A percentile compares a stretch with the other conserved stretches of the same genome.
Conservation (phyloP, 176 grass and related monocot species). For the Zizania latifolia region DNA sequence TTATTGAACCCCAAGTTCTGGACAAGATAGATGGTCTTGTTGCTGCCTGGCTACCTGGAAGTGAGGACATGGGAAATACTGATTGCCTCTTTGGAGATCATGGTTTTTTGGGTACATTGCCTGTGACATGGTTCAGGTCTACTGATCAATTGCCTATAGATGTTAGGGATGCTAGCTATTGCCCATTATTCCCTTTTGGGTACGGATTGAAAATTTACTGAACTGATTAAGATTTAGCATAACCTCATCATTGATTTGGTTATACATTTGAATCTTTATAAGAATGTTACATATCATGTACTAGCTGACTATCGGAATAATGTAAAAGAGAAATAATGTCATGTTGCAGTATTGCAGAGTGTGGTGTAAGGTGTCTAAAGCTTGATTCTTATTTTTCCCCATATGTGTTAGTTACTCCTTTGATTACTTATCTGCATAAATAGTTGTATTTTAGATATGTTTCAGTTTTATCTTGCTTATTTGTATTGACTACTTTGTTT, state of each 20-base stretch:
- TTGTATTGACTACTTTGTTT: not conserved
- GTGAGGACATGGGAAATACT: conserved; percentile 51
- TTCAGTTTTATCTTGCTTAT: not conserved
- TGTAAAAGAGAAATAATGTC: conserved; percentile 5
- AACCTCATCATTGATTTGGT: not conserved
- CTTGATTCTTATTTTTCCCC: not conserved
- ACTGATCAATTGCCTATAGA: conserved; percentile 63
- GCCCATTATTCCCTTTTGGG: conserved; percentile 74
- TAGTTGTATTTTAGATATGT: not conserved
- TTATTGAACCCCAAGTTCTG: conserved; percentile 48
- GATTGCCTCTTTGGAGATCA: conserved; percentile 84
- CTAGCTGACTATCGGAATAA: not conserved
- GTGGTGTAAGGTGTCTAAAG: not conserved
- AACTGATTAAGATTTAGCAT: not conserved
- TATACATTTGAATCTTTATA: conserved; percentile 8
- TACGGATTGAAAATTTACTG: conserved; percentile 64
- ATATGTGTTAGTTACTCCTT: not conserved
- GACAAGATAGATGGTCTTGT: conserved; percentile 62
- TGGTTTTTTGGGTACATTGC: conserved; percentile 59
- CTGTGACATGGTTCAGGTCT: conserved; percentile 70
- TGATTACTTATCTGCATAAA: not conserved
- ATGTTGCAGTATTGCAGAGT: not conserved
- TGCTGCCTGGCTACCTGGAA: conserved; percentile 75
- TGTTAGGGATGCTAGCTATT: conserved; percentile 40
- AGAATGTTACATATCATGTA: conserved; percentile 6